These are phyloP conservation scores for Datura wrightii DNA, from an alignment of 257 asterid genomes.

Conservation along the genomic window DNA sequence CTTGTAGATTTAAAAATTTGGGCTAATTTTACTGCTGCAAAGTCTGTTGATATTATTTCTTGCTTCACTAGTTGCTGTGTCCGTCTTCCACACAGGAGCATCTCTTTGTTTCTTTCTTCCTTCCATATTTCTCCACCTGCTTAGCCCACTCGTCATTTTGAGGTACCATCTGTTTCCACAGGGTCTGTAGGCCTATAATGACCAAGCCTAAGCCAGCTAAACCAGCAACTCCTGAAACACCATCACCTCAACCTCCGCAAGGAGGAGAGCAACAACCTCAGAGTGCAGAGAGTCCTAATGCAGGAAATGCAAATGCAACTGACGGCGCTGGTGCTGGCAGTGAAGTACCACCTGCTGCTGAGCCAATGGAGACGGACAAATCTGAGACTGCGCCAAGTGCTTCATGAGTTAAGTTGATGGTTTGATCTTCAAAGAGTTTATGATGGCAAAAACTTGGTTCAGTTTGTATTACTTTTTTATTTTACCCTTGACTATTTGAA, in stretches of 20 bases:
- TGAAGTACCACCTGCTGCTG: constrained; percentile 51
- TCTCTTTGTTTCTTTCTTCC: neutral
- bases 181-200: constrained; percentile 87
- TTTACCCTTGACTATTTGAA: neutral
- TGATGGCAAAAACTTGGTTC: neutral
- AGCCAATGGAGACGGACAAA: constrained; percentile 80
- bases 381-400: constrained; percentile 46
- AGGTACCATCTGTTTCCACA: constrained; percentile 33
- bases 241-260: constrained; percentile 56
- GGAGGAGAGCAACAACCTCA: constrained; percentile 63
- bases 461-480: neutral
- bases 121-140: neutral
- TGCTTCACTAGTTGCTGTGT: neutral
- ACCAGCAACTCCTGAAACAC: constrained; percentile 66
- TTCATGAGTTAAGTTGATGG: constrained; percentile 30
- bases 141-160: neutral
- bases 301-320: constrained; percentile 35
- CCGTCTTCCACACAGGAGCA: neutral
- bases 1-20: neutral
- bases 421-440: neutral
- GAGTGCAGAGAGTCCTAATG: constrained; percentile 42
- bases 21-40: neutral
- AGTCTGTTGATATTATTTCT: neutral
- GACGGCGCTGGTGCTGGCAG: constrained; percentile 35
- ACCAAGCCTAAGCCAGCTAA: constrained; percentile 86